phyloP scores from a whole-genome alignment of 1,284 basidiomycete genomes.

The Rhodofomes roseus region DNA sequence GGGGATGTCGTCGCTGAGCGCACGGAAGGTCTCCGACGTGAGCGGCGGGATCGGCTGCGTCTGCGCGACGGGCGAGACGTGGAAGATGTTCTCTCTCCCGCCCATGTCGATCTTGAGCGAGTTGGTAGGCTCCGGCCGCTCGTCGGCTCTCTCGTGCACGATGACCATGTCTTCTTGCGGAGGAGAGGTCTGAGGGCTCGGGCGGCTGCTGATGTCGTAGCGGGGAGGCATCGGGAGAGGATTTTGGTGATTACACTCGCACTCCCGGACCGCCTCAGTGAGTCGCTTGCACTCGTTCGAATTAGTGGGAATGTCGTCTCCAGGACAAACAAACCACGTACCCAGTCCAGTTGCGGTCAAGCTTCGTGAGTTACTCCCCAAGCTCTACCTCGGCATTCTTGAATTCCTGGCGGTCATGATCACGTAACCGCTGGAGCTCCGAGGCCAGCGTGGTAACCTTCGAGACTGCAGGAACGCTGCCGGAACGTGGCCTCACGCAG shows the following conservation, averaged over 20 bases:
- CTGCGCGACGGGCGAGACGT: slow-evolving; percentile 36
- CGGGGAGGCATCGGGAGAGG: slow-evolving; percentile 20
- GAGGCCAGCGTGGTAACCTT: slow-evolving; percentile 29
- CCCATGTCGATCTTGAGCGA: slow-evolving; percentile 22
- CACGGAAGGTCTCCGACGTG: slow-evolving; percentile 30
- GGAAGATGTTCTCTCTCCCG: slow-evolving; percentile 30
- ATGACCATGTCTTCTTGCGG: slow-evolving; percentile 23
- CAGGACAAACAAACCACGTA: slow-evolving; percentile 18
- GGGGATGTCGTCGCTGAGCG: slow-evolving; percentile 28
- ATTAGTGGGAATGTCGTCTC: slow-evolving; percentile 7
- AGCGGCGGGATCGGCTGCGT: slow-evolving; percentile 27
- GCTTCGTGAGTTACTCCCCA: slow-evolving; percentile 31
- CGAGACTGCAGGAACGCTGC: too few relatives aligned
- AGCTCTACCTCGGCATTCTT: slow-evolving; percentile 32
- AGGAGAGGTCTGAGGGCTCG: slow-evolving; percentile 23
- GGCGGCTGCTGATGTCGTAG: slow-evolving; percentile 26
- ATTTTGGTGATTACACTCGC: slow-evolving; percentile 18
- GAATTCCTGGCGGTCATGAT: slow-evolving; percentile 35
- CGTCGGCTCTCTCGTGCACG: slow-evolving; percentile 16
- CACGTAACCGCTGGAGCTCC: slow-evolving; percentile 23
- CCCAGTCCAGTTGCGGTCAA: slow-evolving; percentile 37
- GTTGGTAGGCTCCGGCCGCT: slow-evolving; percentile 8
- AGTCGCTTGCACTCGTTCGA: slow-evolving; percentile 27
- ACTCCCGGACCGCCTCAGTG: slow-evolving; percentile 26
- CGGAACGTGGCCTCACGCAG: slow-evolving; percentile 39